Evolutionary conservation across 2,329 filamentous ascomycete species (phyloP).

Genomic region (Paecilomyces fulvus): DNA sequence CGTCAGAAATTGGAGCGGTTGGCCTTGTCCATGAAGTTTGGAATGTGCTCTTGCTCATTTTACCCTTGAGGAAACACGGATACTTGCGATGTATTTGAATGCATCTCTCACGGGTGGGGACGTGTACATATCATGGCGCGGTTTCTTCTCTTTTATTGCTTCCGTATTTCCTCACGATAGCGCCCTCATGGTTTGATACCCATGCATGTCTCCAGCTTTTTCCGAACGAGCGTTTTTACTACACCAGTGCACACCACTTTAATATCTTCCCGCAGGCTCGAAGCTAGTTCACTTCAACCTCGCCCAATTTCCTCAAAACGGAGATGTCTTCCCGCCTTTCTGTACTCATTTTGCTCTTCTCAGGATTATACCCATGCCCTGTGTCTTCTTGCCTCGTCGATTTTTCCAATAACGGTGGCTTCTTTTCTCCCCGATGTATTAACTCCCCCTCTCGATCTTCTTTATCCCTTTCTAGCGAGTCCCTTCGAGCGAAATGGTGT

Average conservation of each 20-base stretch:
- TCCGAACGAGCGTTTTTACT: conserved; percentile 8
- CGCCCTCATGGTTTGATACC: conserved; percentile 22
- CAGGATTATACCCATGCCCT: background rate
- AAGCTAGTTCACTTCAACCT: conserved; percentile 17
- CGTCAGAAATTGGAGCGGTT: conserved; percentile 4
- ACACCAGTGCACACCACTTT: conserved; percentile 7
- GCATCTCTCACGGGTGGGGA: background rate
- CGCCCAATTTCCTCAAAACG: background rate
- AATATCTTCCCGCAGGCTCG: conserved; percentile 22
- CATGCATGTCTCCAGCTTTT: conserved; percentile 13
- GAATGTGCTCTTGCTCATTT: background rate
- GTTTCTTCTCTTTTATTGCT: conserved; percentile 4
- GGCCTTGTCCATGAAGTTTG: background rate
- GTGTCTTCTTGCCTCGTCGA: background rate
- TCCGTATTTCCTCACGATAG: conserved; percentile 14
- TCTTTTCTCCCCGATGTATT: background rate
- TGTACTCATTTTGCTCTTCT: background rate
- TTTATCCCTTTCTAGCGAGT: background rate
- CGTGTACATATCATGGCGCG: conserved; percentile 18
- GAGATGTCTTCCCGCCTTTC: background rate
- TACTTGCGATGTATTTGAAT: background rate
- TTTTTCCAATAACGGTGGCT: background rate
- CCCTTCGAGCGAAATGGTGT: background rate
- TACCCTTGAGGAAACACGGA: background rate
- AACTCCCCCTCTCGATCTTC: background rate